phyloP scores from a whole-genome alignment of 1,284 basidiomycete genomes.

The Puccinia triticina region DNA sequence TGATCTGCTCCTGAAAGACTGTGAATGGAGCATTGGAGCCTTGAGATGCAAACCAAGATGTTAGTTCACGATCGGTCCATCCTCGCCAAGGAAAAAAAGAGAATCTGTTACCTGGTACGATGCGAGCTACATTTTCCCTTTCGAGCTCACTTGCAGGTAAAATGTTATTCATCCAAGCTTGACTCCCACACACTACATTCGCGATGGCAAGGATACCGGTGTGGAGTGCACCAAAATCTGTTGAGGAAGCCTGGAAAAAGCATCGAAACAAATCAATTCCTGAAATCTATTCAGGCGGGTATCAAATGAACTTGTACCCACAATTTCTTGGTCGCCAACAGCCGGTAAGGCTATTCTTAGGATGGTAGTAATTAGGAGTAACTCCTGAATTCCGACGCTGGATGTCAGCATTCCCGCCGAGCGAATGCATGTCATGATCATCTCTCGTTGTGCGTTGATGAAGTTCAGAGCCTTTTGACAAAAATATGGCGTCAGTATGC shows the following conservation, averaged over 20 bases:
- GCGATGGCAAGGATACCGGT: slow-evolving; percentile 76
- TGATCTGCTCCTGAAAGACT: slow-evolving; percentile 45
- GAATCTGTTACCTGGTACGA: slow-evolving; percentile 36
- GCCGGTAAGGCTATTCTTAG: slow-evolving; percentile 70
- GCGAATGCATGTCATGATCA: slow-evolving; percentile 75
- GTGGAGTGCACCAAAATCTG: slow-evolving; percentile 66
- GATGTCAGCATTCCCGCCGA: slow-evolving; percentile 70
- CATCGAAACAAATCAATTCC: background rate
- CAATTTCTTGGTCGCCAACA: slow-evolving; percentile 75
- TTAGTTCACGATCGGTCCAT: background rate
- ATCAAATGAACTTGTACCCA: slow-evolving; percentile 62
- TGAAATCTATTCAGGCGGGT: background rate
- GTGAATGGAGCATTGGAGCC: slow-evolving; percentile 42
- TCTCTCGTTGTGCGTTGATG: slow-evolving; percentile 75
- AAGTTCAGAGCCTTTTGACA: slow-evolving; percentile 71
- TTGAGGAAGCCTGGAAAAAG: slow-evolving; percentile 40
- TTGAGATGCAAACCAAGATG: slow-evolving; percentile 19
- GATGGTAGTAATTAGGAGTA: slow-evolving; percentile 74
- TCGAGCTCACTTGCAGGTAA: slow-evolving; percentile 39
- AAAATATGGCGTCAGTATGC: background rate
- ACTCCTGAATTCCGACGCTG: slow-evolving; percentile 72
- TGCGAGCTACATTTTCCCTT: slow-evolving; percentile 36
- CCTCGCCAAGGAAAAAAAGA: background rate
- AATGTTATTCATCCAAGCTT: slow-evolving; percentile 63
- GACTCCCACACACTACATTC: slow-evolving; percentile 72